Evolutionary conservation across 495 filamentous ascomycete species (phyloP).

Genomic region (Penicillium turbatum): DNA sequence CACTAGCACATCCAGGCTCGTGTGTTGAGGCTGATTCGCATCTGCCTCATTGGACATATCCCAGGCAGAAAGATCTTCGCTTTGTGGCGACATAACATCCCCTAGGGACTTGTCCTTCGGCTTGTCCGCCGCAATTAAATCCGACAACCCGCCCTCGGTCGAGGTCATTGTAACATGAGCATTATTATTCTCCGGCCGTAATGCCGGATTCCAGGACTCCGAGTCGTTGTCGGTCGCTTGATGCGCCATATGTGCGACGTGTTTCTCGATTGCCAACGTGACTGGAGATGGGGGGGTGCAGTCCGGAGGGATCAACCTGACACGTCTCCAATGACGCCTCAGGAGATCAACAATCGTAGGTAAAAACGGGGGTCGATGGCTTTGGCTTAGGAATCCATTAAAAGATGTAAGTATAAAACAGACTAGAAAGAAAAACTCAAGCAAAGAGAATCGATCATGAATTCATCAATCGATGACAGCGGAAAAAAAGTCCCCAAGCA

Average conservation of each 20-base stretch:
- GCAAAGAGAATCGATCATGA: conserved; percentile 13
- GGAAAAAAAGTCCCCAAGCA: conserved; percentile 2
- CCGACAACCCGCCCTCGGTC: conserved; percentile 7
- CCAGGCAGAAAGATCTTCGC: conserved; percentile 21
- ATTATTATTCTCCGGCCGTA: conserved; percentile 28
- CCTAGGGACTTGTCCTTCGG: conserved; percentile 8
- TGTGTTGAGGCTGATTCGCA: conserved; percentile 4
- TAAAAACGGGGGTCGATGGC: conserved; percentile 3
- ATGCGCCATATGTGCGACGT: conserved; percentile 18
- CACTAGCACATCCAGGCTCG: neutral
- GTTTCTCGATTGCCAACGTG: conserved; percentile 10
- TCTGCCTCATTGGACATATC: conserved; percentile 14
- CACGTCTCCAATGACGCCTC: conserved; percentile 31
- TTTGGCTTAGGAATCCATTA: conserved; percentile 22
- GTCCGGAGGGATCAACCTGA: conserved; percentile 23
- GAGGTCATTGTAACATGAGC: conserved; percentile 6
- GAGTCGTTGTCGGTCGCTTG: conserved; percentile 17
- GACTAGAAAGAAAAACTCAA: conserved; percentile 7
- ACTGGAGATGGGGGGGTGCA: conserved; percentile 5
- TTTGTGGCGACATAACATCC: conserved; percentile 16
- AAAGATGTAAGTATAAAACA: conserved; percentile 1
- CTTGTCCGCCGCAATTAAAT: conserved; percentile 11
- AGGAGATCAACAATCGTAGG: conserved; percentile 25
- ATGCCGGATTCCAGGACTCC: conserved; percentile 42
- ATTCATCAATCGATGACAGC: conserved; percentile 5